Evolutionary conservation across 148 eudicot species (phyloP).

Genomic region (Bassia scoparia): DNA sequence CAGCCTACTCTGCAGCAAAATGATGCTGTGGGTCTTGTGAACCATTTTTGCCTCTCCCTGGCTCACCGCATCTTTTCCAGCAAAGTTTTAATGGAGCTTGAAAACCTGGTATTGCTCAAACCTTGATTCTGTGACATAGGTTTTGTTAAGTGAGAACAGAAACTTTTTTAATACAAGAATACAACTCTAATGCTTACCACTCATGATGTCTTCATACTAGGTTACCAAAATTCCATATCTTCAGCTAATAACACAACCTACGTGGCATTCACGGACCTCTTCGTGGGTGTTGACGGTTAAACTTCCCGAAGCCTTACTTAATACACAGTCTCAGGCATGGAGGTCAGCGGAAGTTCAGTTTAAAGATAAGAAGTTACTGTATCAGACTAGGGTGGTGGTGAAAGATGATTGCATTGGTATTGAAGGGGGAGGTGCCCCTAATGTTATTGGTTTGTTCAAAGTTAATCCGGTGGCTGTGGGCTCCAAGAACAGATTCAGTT

Average conservation of each 20-base stretch:
- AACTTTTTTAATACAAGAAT: not conserved
- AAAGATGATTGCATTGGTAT: constrained; percentile 79
- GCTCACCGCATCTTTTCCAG: constrained; percentile 80
- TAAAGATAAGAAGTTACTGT: constrained; percentile 45
- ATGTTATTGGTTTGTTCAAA: constrained; percentile 68
- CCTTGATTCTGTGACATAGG: not conserved
- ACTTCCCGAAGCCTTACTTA: constrained; percentile 59
- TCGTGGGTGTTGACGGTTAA: constrained; percentile 77
- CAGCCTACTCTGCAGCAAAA: constrained; percentile 47
- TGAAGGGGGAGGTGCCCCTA: constrained; percentile 87
- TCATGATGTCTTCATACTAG: constrained; percentile 32
- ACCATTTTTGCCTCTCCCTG: constrained; percentile 90
- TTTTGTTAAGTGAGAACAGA: not conserved
- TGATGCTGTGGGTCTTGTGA: constrained; percentile 61
- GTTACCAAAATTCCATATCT: constrained; percentile 68
- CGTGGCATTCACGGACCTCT: constrained; percentile 91
- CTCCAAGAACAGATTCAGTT: constrained; percentile 56
- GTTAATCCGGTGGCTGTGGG: constrained; percentile 44
- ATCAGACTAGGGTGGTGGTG: constrained; percentile 75
- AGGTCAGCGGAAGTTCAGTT: constrained; percentile 35
- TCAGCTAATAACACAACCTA: constrained; percentile 74
- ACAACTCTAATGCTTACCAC: constrained; percentile 2
- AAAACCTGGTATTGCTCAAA: constrained; percentile 59
- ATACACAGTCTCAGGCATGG: constrained; percentile 37
- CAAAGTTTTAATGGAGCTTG: constrained; percentile 69